Conservation (phyloP, 1,284 basidiomycete genomes). For the Puccinia hordei region DNA sequence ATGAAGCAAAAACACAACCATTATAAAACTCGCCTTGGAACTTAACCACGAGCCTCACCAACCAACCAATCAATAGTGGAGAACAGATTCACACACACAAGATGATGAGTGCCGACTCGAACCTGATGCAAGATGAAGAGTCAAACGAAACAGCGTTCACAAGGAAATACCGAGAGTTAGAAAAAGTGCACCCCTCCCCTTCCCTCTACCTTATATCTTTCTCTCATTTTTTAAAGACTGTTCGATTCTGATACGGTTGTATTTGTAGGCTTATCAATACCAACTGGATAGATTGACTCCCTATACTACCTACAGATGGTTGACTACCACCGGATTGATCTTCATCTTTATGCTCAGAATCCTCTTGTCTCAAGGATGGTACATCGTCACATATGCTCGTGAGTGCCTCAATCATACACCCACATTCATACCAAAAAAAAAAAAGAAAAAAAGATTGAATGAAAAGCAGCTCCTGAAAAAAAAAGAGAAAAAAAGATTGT, state of each 20-base stretch:
- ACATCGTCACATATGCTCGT: conserved; percentile 59
- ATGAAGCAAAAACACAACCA: too few relatives aligned
- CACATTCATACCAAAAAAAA: conserved; percentile 68
- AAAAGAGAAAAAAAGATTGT: background rate
- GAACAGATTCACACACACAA: background rate
- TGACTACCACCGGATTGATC: conserved; percentile 73
- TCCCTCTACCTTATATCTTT: background rate
- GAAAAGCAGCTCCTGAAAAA: background rate
- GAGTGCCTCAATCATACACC: conserved; percentile 67
- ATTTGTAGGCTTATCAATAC: conserved; percentile 65
- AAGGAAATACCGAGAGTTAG: conserved; percentile 24
- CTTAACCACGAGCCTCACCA: too few relatives aligned
- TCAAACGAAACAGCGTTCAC: conserved; percentile 10
- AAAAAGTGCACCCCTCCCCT: background rate
- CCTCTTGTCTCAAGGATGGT: conserved; percentile 73
- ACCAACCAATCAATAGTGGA: background rate
- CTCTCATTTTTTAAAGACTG: background rate
- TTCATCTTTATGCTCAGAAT: conserved; percentile 82
- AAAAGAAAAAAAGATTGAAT: background rate
- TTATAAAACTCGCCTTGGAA: too few relatives aligned
- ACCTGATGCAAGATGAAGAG: conserved; percentile 23
- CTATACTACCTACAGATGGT: conserved; percentile 83
- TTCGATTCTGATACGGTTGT: background rate
- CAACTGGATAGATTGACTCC: conserved; percentile 88
- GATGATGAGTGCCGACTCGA: conserved; percentile 38